Percentiles rank a stretch among this genome's conserved stretches.
phyloP scores from a whole-genome alignment of 1,284 basidiomycete species.

The Ceratobasidium sp. region DNA sequence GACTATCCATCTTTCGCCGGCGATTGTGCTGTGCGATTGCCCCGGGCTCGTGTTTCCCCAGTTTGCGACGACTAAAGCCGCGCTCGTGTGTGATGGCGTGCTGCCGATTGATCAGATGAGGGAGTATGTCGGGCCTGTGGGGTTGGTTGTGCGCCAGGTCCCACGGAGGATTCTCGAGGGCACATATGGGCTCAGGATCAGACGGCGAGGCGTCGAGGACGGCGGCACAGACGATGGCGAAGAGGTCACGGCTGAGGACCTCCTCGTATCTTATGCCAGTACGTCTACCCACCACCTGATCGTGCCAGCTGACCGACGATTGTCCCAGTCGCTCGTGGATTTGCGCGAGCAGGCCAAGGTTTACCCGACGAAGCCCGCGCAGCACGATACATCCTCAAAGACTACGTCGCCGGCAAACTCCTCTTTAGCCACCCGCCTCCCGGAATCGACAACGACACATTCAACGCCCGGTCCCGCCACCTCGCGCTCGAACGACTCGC shows the following conservation, averaged over 20 bases:
- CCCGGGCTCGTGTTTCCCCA: constrained; percentile 99
- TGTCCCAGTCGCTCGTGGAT: constrained; percentile 86
- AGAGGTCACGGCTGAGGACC: constrained; percentile 79
- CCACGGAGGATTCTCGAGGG: constrained; percentile 89
- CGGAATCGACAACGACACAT: constrained; percentile 71
- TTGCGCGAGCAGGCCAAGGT: constrained; percentile 92
- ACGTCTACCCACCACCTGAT: constrained; percentile 56
- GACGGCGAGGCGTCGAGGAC: constrained; percentile 67
- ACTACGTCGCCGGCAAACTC: constrained; percentile 96
- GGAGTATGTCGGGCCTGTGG: constrained; percentile 89
- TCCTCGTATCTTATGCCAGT: constrained; percentile 93
- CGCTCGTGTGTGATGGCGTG: constrained; percentile 96
- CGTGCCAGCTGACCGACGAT: constrained; percentile 45
- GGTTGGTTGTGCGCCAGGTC: constrained; percentile 83
- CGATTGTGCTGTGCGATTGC: constrained; percentile 96
- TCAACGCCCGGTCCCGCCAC: constrained; percentile 81
- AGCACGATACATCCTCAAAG: constrained; percentile 93
- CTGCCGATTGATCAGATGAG: constrained; percentile 98
- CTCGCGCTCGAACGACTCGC: constrained; percentile 65
- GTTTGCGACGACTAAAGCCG: constrained; percentile 95
- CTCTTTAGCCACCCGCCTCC: constrained; percentile 91
- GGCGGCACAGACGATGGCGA: constrained; percentile 76
- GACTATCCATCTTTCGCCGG: constrained; percentile 90
- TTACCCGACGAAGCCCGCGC: constrained; percentile 97
- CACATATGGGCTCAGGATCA: constrained; percentile 88